phyloP scores from a whole-genome alignment of 2,329 filamentous ascomycete species.

The Fusarium pininemorale region DNA sequence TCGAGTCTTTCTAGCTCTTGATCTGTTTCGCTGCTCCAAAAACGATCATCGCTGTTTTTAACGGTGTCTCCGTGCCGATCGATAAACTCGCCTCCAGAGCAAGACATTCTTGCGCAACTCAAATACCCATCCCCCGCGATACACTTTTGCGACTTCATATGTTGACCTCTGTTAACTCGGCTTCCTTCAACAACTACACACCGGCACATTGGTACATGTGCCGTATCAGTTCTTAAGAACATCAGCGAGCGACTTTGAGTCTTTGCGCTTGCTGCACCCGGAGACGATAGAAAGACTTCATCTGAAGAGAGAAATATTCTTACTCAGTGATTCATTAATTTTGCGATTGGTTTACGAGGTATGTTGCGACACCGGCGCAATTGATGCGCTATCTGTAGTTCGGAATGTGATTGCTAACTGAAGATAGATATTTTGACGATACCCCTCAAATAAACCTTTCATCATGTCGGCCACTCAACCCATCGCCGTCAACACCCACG shows the following conservation, averaged over 20 bases:
- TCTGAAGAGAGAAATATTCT: background rate
- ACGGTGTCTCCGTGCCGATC: conserved; percentile 27
- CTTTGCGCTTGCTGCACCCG: conserved; percentile 70
- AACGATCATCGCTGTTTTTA: conserved; percentile 22
- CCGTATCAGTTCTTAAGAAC: conserved; percentile 52
- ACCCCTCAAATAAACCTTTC: conserved; percentile 15
- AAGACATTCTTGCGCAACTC: conserved; percentile 18
- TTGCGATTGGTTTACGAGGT: conserved; percentile 27
- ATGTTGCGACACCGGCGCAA: background rate
- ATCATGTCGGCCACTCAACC: conserved; percentile 24
- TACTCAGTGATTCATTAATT: background rate
- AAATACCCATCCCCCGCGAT: conserved; percentile 16
- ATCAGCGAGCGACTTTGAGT: conserved; percentile 70
- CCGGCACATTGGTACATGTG: conserved; percentile 56
- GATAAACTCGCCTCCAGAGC: conserved; percentile 18
- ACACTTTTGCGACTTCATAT: conserved; percentile 7
- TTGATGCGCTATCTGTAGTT: background rate
- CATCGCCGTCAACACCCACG: background rate
- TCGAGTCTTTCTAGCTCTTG: conserved; percentile 1
- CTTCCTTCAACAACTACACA: conserved; percentile 21
- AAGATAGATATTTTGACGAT: conserved; percentile 5
- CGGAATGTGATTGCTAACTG: background rate
- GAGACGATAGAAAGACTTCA: conserved; percentile 66
- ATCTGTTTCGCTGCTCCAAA: background rate
- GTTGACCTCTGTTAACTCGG: conserved; percentile 29